These are phyloP conservation scores for Mortierella sp. DNA, from an alignment of 371 early-diverging fungal species.

Conservation along the genomic window DNA sequence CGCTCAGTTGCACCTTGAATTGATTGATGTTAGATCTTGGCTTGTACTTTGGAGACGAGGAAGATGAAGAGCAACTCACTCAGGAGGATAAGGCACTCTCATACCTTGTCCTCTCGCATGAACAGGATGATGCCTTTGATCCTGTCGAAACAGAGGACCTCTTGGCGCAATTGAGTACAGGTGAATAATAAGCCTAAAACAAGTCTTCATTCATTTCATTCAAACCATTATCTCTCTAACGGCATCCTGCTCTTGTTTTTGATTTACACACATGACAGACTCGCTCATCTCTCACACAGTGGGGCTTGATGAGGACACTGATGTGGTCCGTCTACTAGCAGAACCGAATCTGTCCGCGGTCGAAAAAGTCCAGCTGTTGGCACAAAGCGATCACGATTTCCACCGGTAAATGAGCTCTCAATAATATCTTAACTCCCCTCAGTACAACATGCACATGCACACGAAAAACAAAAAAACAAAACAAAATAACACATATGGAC, in stretches of 20 bases:
- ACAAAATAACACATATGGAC: no score
- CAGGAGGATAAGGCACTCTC: conserved; percentile 54
- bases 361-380: conserved; percentile 34
- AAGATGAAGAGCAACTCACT: conserved; percentile 41
- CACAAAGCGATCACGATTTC: conserved; percentile 44
- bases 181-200: conserved; percentile 13
- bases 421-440: neutral
- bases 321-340: conserved; percentile 43
- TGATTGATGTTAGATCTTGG: conserved; percentile 43
- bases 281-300: conserved; percentile 33
- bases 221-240: neutral
- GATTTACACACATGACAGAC: conserved; percentile 11
- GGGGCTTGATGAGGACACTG: conserved; percentile 47
- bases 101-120: conserved; percentile 38
- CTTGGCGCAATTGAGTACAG: conserved; percentile 48
- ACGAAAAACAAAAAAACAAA: neutral
- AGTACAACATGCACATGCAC: neutral
- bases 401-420: conserved; percentile 43
- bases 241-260: neutral
- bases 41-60: conserved; percentile 48
- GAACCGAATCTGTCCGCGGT: conserved; percentile 35
- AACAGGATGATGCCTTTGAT: conserved; percentile 51
- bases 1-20: neutral
- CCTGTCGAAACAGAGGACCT: conserved; percentile 50
- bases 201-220: neutral